Base-by-base conservation (phyloP, 1,284 basidiomycete genomes). In the Trametes hirsuta region DNA sequence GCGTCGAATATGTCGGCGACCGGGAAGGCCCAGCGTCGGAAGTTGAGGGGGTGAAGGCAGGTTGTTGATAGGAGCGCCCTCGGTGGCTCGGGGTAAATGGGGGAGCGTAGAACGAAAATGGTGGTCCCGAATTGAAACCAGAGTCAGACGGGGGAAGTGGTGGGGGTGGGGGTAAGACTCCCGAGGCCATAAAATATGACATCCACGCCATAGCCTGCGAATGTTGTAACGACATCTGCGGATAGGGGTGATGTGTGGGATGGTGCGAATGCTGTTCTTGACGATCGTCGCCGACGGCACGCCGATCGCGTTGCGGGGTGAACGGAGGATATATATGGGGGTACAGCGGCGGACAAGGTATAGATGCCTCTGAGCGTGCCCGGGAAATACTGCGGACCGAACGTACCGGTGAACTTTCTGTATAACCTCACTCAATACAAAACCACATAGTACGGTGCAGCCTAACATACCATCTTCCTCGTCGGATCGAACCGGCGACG, bases 171-270 rank as follows among this genome's bases (percentile, higher is more conserved):
- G 72, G 60, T 5, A 60, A 40, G 15, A 47, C 55, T 8, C 65
- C 64, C 1, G 61, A 61, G 10, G 68, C 58, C 64, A 74, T 66
- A 6, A 72, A 36, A 63, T 72, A 73, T 9, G 72, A 69, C 24
- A 76, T 69, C 62, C 76, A 70, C 12, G 76, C 75, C 25, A 72
- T 65, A 39, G 66, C 69, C 52, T 78, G 75, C 0, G 74, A 72
- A 35, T 76, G 72, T 6, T 72, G 67, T 1, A 55, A n/a, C 10
- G 62, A 41, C 22, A 63, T 47, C 14, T 45, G 37, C 60, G 42
- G 57, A 65, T 50, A 55, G 58, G 57, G 44, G 56, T 36, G 25
- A 55, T 54, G 55, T 47, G 50, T 6, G 18, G 58, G 39, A 18
- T 45, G 54, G 8, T 46, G 53, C 4, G 55, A 41, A 22, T 49